A percentile compares a stretch with the other conserved stretches of the same genome.
These are phyloP conservation scores for Fagus crenata DNA, from an alignment of 306 rosid species.

Conservation along the genomic window DNA sequence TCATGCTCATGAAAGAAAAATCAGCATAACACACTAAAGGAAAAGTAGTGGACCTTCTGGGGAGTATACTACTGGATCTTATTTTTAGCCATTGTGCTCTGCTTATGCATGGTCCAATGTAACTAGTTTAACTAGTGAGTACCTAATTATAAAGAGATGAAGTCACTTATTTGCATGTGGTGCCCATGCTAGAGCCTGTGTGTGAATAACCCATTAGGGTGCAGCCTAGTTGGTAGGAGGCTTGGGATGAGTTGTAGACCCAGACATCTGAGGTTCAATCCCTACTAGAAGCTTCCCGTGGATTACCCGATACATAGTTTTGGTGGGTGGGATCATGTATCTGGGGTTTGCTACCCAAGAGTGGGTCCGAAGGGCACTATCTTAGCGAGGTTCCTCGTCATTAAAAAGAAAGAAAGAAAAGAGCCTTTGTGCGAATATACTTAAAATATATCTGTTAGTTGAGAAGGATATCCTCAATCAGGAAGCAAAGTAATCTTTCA, in stretches of 20 bases:
- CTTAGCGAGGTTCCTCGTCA: too few species aligned
- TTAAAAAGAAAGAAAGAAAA: neutral
- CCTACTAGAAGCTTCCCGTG: too few species aligned
- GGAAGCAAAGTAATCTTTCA: neutral
- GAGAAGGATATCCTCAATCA: too few species aligned
- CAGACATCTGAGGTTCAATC: too few species aligned
- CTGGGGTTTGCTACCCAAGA: too few species aligned
- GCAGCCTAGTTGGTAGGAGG: too few species aligned
- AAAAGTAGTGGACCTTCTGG: neutral
- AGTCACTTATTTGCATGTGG: conserved; percentile 3
- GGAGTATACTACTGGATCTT: neutral
- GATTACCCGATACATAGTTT: too few species aligned
- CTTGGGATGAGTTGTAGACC: too few species aligned
- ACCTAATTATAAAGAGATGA: neutral
- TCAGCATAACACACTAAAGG: neutral
- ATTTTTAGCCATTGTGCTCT: neutral
- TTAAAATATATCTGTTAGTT: neutral
- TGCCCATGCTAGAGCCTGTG: neutral
- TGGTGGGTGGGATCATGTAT: too few species aligned
- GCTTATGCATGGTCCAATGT: neutral
- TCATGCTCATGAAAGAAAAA: neutral
- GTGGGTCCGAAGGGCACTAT: too few species aligned
- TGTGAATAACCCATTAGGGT: neutral
- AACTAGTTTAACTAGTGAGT: neutral
- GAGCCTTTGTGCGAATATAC: neutral